These are phyloP conservation scores for Aspergillus unguis DNA, from an alignment of 2,329 filamentous ascomycete species.

Conservation along the genomic window DNA sequence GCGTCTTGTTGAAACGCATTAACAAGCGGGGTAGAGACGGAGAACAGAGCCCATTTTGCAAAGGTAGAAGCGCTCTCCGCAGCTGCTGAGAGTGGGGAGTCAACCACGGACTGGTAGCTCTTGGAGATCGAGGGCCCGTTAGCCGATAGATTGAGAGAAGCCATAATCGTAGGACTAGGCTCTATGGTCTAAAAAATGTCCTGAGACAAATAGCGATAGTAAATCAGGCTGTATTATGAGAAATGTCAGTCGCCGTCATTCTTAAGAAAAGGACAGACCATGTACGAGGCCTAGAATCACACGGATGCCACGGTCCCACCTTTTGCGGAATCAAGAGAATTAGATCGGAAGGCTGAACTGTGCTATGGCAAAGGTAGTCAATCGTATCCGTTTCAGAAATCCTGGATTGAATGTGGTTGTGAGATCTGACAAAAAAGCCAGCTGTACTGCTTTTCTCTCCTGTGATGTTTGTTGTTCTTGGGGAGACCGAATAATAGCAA, in stretches of 20 bases:
- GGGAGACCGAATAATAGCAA: not conserved
- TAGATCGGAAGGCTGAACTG: too few relatives aligned
- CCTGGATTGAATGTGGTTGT: too few relatives aligned
- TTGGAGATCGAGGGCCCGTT: slow-evolving; percentile 76
- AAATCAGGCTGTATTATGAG: not conserved
- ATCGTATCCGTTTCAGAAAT: too few relatives aligned
- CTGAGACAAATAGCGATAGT: too few relatives aligned
- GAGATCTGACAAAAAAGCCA: too few relatives aligned
- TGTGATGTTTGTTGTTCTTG: not conserved
- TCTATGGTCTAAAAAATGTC: not conserved
- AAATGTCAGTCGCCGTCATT: not conserved
- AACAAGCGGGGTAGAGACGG: slow-evolving; percentile 84
- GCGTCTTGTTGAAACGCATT: slow-evolving; percentile 86
- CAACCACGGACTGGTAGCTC: slow-evolving; percentile 68
- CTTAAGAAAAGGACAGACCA: not conserved
- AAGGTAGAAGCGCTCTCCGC: slow-evolving; percentile 71
- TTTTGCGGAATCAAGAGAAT: too few relatives aligned
- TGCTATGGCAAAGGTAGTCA: too few relatives aligned
- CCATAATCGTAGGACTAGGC: slow-evolving; percentile 54
- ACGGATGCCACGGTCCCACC: too few relatives aligned
- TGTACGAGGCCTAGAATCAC: too few relatives aligned
- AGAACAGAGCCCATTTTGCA: slow-evolving; percentile 90
- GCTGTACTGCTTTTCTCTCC: too few relatives aligned
- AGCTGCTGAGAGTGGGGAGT: slow-evolving; percentile 56
- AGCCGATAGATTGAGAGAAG: slow-evolving; percentile 73